A percentile compares a stretch with the other conserved stretches of the same genome.
Evolutionary conservation across 495 filamentous ascomycete species (phyloP).

Genomic region (Penicillium alfredii): DNA sequence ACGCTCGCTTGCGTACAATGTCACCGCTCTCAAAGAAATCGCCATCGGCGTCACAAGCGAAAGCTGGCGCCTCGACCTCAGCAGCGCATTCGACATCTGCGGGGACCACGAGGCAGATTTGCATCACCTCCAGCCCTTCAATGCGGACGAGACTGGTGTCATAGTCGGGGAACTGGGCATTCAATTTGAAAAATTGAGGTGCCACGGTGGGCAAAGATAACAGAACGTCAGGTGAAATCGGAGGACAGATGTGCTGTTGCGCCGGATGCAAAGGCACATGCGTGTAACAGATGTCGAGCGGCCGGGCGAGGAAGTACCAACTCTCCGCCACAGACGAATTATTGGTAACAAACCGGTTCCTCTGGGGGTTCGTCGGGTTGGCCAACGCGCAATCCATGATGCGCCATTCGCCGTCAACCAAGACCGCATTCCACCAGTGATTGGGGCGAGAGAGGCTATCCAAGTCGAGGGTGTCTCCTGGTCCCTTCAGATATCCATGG

Average conservation of each 20-base stretch:
- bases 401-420: conserved; percentile 92
- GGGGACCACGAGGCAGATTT: conserved; percentile 80
- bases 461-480: conserved; percentile 75
- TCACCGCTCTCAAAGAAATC: conserved; percentile 94
- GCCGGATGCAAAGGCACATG: conserved; percentile 79
- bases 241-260: conserved; percentile 90
- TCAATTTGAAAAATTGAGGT: conserved; percentile 81
- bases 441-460: conserved; percentile 71
- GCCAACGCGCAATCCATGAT: conserved; percentile 94
- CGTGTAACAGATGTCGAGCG: conserved; percentile 86
- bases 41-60: conserved; percentile 76
- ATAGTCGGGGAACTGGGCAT: conserved; percentile 73
- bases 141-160: conserved; percentile 82
- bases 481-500: conserved; percentile 81
- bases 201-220: conserved; percentile 78
- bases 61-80: conserved; percentile 81
- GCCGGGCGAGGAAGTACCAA: conserved; percentile 88
- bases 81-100: conserved; percentile 87
- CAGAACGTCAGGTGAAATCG: conserved; percentile 74
- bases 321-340: conserved; percentile 65
- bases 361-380: conserved; percentile 78
- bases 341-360: conserved; percentile 67
- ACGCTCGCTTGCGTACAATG: conserved; percentile 71
- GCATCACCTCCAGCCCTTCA: conserved; percentile 87
- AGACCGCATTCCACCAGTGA: conserved; percentile 97